Percentiles rank a stretch among this genome's conserved stretches.
Conservation (phyloP, 371 early-diverging fungal species). For the Mortierella sp. region DNA sequence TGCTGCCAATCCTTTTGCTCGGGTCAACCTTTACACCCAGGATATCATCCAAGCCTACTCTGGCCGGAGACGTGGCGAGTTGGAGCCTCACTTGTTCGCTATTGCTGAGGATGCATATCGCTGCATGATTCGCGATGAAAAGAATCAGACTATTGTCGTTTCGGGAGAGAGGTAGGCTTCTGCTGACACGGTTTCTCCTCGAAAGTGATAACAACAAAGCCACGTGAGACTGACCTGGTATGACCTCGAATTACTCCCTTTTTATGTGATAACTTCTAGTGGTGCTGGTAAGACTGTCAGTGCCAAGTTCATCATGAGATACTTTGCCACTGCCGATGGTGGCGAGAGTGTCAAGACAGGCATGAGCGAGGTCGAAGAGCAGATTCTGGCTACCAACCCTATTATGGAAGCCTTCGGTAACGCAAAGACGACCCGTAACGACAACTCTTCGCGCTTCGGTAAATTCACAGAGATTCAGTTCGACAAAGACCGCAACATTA, state of each 20-base stretch:
- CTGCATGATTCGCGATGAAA: conserved; percentile 89
- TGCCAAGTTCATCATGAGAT: conserved; percentile 98
- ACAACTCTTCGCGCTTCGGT: conserved; percentile 98
- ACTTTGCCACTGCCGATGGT: conserved; percentile 92
- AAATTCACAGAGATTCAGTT: conserved; percentile 98
- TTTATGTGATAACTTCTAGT: conserved; percentile 43
- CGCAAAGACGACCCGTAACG: conserved; percentile 99
- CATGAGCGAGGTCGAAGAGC: conserved; percentile 85
- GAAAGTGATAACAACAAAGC: not conserved
- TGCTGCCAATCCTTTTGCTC: conserved; percentile 97
- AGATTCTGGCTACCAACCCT: conserved; percentile 96
- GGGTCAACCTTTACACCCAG: conserved; percentile 86
- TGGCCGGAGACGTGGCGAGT: conserved; percentile 92
- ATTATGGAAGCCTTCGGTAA: conserved; percentile 99
- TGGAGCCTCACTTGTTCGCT: conserved; percentile 99
- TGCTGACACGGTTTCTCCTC: not conserved
- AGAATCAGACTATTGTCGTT: conserved; percentile 98
- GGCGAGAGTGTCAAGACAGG: conserved; percentile 54
- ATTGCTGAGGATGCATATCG: conserved; percentile 98
- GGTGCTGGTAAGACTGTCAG: conserved; percentile 97
- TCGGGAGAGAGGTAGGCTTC: conserved; percentile 94
- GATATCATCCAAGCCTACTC: conserved; percentile 94
- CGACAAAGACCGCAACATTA: conserved; percentile 82
- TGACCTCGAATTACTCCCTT: not conserved
- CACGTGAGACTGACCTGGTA: not conserved